Evolutionary conservation across 129 eudicot genomes (phyloP).

Genomic region (Lactuca saligna): DNA sequence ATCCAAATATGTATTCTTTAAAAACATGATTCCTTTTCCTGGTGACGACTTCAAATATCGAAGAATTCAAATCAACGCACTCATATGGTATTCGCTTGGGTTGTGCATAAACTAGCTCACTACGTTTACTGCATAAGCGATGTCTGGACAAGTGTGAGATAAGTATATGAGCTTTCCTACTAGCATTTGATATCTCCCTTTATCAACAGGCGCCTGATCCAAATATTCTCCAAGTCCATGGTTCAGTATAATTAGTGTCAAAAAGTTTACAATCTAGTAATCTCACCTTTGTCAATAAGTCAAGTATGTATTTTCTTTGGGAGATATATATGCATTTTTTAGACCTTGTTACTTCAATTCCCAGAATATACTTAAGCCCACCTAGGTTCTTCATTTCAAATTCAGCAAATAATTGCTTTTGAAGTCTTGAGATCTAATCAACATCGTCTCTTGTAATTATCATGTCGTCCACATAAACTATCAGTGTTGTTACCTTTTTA

Average conservation of each 20-base stretch:
- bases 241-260: neutral
- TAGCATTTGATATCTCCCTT: constrained; percentile 6
- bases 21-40: constrained; percentile 2
- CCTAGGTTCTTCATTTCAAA: constrained; percentile 19
- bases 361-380: neutral
- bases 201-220: neutral
- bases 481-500: neutral
- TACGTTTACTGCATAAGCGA: neutral
- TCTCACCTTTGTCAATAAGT: neutral
- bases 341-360: constrained; percentile 10
- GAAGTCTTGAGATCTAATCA: neutral
- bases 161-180: constrained; percentile 9
- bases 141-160: neutral
- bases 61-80: neutral
- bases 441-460: neutral
- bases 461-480: constrained; percentile 6
- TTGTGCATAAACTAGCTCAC: neutral
- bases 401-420: neutral
- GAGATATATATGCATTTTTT: neutral
- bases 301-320: neutral
- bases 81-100: constrained; percentile 9
- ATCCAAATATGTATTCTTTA: neutral
- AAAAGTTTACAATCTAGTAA: constrained; percentile 13
- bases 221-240: neutral
- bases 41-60: neutral